Conservation (phyloP, 169 alveolate genomes). For the Plasmodium knowlesi region DNA sequence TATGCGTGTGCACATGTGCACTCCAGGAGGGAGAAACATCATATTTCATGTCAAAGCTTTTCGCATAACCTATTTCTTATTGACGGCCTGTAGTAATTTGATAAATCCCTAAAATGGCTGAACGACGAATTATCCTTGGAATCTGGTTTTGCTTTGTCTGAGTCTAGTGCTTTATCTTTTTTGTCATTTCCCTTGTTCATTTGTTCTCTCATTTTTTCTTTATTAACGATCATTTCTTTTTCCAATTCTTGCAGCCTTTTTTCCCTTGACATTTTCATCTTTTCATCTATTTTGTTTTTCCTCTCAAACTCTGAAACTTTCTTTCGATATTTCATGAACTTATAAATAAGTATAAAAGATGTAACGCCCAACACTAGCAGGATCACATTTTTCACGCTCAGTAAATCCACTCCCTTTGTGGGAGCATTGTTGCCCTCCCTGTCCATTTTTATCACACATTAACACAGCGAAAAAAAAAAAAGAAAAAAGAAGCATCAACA, state of each 20-base stretch:
- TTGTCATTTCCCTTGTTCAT: conserved; percentile 36
- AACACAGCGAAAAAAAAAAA: not conserved
- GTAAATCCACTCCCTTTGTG: conserved; percentile 1
- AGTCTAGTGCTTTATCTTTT: conserved; percentile 16
- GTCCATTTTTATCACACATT: conserved; percentile 34
- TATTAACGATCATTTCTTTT: conserved; percentile 64
- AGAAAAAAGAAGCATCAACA: not conserved
- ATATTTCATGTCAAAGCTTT: not conserved
- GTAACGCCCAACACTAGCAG: not conserved
- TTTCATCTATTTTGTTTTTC: conserved; percentile 30
- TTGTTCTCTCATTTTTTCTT: conserved; percentile 55
- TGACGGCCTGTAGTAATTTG: conserved; percentile 70
- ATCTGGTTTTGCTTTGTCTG: conserved; percentile 23
- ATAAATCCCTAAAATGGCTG: conserved; percentile 62
- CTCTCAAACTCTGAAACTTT: conserved; percentile 31
- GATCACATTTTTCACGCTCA: conserved; percentile 32
- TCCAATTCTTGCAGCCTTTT: conserved; percentile 59
- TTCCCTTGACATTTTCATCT: conserved; percentile 68
- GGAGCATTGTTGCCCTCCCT: not conserved
- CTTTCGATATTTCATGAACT: conserved; percentile 21
- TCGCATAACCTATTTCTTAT: conserved; percentile 46
- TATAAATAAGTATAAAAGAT: conserved; percentile 28
- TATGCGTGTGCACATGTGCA: not conserved
- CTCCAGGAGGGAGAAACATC: not conserved
- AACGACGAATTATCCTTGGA: conserved; percentile 61